phyloP scores from a whole-genome alignment of 2,329 filamentous ascomycete species.

The Colletotrichum melonis region DNA sequence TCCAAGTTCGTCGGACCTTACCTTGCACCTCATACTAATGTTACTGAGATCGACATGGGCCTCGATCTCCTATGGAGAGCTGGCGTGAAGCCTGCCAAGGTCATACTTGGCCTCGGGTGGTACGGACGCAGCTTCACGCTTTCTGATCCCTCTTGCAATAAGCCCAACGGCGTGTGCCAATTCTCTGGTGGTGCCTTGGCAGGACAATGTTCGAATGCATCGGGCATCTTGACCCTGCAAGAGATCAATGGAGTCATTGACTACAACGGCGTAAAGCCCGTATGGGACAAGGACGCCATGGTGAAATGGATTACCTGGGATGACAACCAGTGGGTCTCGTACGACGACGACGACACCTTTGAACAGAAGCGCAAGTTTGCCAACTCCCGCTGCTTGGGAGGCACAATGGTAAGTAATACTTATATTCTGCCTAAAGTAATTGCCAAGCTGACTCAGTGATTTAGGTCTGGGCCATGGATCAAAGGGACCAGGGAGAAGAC shows the following conservation, averaged over 20 bases:
- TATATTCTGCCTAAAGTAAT: neutral
- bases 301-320: constrained; percentile 17
- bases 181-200: constrained; percentile 32
- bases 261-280: neutral
- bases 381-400: constrained; percentile 20
- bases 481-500: neutral
- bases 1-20: constrained; percentile 20
- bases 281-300: constrained; percentile 37
- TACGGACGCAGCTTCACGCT: constrained; percentile 48
- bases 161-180: constrained; percentile 36
- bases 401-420: neutral
- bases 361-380: constrained; percentile 12
- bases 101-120: constrained; percentile 55
- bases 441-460: neutral
- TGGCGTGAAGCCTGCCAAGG: constrained; percentile 51
- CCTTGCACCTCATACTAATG: constrained; percentile 42
- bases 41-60: constrained; percentile 55
- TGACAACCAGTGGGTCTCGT: constrained; percentile 42
- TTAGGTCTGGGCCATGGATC: neutral
- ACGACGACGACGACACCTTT: constrained; percentile 41
- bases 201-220: constrained; percentile 35
- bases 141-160: constrained; percentile 32
- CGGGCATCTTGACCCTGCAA: constrained; percentile 37
- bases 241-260: constrained; percentile 41
- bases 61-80: constrained; percentile 60